Evolutionary conservation across 805 yeast species (phyloP).

Genomic region (Pichia deserticola): DNA sequence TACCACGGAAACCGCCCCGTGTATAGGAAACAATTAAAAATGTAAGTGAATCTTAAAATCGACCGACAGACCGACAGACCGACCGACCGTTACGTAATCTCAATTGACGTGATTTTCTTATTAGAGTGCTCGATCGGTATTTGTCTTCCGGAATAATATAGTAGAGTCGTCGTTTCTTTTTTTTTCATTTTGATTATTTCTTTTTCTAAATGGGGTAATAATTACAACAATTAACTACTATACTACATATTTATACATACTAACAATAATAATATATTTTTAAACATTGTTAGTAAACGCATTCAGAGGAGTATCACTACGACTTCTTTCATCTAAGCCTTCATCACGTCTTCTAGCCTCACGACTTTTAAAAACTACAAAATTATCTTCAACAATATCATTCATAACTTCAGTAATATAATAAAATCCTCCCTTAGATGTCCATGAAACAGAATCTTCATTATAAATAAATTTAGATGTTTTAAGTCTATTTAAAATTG

Average conservation of each 20-base stretch:
- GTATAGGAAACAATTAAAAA: too few relatives aligned
- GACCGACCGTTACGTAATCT: too few relatives aligned
- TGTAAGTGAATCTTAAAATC: too few relatives aligned
- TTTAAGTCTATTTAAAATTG: constrained; percentile 55
- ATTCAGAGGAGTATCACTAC: constrained; percentile 24
- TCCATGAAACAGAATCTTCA: constrained; percentile 81
- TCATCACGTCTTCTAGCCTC: constrained; percentile 15
- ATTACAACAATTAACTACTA: neutral
- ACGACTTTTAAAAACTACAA: constrained; percentile 24
- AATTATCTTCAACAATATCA: constrained; percentile 28
- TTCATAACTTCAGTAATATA: constrained; percentile 60
- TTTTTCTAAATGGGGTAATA: too few relatives aligned
- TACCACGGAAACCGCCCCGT: too few relatives aligned
- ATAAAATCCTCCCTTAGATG: constrained; percentile 73
- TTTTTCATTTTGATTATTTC: too few relatives aligned
- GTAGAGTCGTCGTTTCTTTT: too few relatives aligned
- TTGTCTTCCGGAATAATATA: too few relatives aligned
- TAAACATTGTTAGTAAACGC: constrained; percentile 29
- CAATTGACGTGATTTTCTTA: too few relatives aligned
- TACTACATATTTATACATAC: neutral
- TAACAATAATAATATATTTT: neutral
- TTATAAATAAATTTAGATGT: constrained; percentile 60
- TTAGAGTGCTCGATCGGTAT: too few relatives aligned
- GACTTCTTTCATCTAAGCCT: constrained; percentile 13
- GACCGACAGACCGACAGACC: too few relatives aligned